These are phyloP conservation scores for Ilyonectria mors-panacis DNA, from an alignment of 2,329 filamentous ascomycete genomes.

Conservation along the genomic window DNA sequence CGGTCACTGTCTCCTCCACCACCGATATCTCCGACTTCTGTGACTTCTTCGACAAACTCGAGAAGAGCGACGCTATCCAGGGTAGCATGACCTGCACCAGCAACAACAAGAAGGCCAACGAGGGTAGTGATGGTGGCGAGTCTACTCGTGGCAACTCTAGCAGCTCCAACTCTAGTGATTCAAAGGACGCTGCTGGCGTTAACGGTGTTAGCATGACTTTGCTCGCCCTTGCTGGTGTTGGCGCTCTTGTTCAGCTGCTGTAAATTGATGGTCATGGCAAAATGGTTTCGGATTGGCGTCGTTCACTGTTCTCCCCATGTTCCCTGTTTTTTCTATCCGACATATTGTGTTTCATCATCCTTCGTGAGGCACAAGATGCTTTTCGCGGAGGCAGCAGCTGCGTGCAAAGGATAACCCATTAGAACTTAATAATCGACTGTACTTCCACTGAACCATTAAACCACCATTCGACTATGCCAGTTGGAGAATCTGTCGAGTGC, in stretches of 20 bases:
- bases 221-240: slow-evolving; percentile 63
- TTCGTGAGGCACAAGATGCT: slow-evolving; percentile 47
- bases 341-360: slow-evolving; percentile 53
- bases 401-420: slow-evolving; percentile 53
- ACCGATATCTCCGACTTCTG: slow-evolving; percentile 71
- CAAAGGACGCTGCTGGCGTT: slow-evolving; percentile 61
- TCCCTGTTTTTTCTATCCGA: slow-evolving; percentile 54
- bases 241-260: slow-evolving; percentile 66
- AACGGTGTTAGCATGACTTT: slow-evolving; percentile 63
- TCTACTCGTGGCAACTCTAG: slow-evolving; percentile 46
- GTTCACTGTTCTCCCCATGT: slow-evolving; percentile 53
- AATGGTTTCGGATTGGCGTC: slow-evolving; percentile 54
- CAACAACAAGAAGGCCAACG: slow-evolving; percentile 68
- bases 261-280: slow-evolving; percentile 56
- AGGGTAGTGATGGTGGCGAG: slow-evolving; percentile 55
- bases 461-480: background rate
- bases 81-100: slow-evolving; percentile 65
- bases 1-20: slow-evolving; percentile 78
- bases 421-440: slow-evolving; percentile 63
- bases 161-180: slow-evolving; percentile 47
- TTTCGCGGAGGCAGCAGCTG: slow-evolving; percentile 46
- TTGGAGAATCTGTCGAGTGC: background rate
- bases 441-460: slow-evolving; percentile 47
- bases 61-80: slow-evolving; percentile 56
- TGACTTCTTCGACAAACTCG: slow-evolving; percentile 63